Percentiles rank a stretch among this genome's conserved stretches.
Evolutionary conservation across 176 grass and related monocot genomes (phyloP).

Genomic region (Panicum miliaceum): DNA sequence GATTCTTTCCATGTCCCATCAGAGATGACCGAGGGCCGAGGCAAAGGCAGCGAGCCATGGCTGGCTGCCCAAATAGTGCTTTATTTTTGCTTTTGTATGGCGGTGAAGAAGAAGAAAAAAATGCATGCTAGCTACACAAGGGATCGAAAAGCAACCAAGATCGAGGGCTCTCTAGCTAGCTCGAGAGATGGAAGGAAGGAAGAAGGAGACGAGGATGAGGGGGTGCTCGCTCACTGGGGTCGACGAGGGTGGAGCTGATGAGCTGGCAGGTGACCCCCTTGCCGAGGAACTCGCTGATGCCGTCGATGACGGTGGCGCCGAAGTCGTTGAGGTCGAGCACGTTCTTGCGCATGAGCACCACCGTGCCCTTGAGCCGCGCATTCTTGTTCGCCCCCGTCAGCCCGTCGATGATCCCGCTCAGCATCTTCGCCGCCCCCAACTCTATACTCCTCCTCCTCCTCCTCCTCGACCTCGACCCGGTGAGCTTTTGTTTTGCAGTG

Average conservation of each 20-base stretch:
- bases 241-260: slow-evolving; percentile 64
- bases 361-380: slow-evolving; percentile 48
- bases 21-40: slow-evolving; percentile 23
- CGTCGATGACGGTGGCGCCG: slow-evolving; percentile 62
- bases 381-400: slow-evolving; percentile 30
- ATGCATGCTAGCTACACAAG: background rate
- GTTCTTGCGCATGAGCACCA: slow-evolving; percentile 71
- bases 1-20: slow-evolving; percentile 24
- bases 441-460: background rate
- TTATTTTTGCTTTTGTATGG: background rate
- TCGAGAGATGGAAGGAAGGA: too few relatives aligned
- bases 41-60: background rate
- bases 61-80: background rate
- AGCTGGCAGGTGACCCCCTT: slow-evolving; percentile 66
- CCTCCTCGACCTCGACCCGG: too few relatives aligned
- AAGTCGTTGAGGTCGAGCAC: slow-evolving; percentile 75
- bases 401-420: slow-evolving; percentile 36
- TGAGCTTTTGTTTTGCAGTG: background rate
- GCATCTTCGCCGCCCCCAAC: background rate
- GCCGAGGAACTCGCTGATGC: slow-evolving; percentile 59
- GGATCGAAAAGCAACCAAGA: background rate
- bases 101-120: background rate
- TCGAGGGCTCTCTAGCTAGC: background rate
- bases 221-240: slow-evolving; percentile 48
- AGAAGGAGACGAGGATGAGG: background rate